Conservation (phyloP, 2,329 filamentous ascomycete species). For the Juglanconis sp. region DNA sequence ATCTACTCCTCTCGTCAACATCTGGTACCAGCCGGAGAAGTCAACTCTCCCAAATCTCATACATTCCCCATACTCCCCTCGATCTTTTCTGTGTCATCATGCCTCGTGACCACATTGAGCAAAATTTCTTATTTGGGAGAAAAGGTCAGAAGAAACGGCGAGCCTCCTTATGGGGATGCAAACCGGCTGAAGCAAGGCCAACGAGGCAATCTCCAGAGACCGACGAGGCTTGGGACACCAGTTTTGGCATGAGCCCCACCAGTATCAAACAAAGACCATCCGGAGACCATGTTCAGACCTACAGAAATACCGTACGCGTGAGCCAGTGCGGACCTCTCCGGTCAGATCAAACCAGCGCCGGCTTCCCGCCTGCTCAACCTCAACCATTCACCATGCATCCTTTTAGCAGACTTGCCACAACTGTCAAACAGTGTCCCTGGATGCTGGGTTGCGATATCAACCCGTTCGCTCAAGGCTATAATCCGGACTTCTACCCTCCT, state of each 20-base stretch:
- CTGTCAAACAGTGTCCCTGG: slow-evolving; percentile 15
- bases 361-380: background rate
- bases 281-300: background rate
- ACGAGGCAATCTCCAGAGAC: background rate
- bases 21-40: background rate
- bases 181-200: background rate
- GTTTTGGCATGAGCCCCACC: too few species aligned
- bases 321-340: background rate
- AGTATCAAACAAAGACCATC: background rate
- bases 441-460: background rate
- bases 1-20: background rate
- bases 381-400: slow-evolving; percentile 1
- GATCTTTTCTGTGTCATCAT: background rate
- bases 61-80: background rate
- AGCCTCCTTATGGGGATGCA: slow-evolving; percentile 8
- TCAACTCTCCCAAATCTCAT: background rate
- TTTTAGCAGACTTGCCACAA: slow-evolving; percentile 4
- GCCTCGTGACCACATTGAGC: background rate
- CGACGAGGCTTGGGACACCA: background rate
- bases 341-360: background rate
- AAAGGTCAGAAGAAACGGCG: slow-evolving; percentile 1
- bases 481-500: slow-evolving; percentile 1
- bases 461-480: background rate
- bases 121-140: background rate
- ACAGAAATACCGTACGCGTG: background rate